A percentile compares a stretch with the other conserved stretches of the same genome.
These are phyloP conservation scores for Bipolaris victoriae DNA, from an alignment of 2,329 filamentous ascomycete genomes.

Conservation along the genomic window DNA sequence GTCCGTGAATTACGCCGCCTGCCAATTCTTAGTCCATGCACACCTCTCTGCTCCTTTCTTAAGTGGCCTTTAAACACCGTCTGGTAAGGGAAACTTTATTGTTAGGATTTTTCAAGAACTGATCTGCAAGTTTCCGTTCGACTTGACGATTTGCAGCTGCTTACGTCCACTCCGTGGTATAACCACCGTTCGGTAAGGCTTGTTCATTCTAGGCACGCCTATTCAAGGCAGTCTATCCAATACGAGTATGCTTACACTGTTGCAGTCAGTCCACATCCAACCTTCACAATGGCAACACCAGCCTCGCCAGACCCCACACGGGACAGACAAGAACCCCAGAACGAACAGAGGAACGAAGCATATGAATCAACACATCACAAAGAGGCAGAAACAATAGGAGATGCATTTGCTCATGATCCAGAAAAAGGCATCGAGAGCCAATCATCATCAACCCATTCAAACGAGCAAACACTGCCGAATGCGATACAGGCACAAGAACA, in stretches of 20 bases:
- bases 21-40: neutral
- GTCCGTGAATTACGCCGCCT: neutral
- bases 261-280: constrained; percentile 8
- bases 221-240: neutral
- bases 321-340: constrained; percentile 26
- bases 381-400: constrained; percentile 22
- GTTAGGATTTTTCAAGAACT: neutral
- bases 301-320: constrained; percentile 24
- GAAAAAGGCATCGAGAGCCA: constrained; percentile 36
- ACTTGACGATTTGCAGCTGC: neutral
- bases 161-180: neutral
- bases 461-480: constrained; percentile 31
- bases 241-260: constrained; percentile 8
- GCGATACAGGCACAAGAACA: constrained; percentile 12
- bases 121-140: neutral
- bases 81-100: neutral
- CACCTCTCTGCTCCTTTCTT: neutral
- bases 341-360: constrained; percentile 31
- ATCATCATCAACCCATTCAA: constrained; percentile 24
- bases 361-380: constrained; percentile 38
- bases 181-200: constrained; percentile 11
- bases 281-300: constrained; percentile 32
- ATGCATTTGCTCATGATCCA: constrained; percentile 25
- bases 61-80: neutral
- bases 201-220: neutral